Conservation (phyloP, 768 basidiomycete genomes). For the Serendipita sp. region DNA sequence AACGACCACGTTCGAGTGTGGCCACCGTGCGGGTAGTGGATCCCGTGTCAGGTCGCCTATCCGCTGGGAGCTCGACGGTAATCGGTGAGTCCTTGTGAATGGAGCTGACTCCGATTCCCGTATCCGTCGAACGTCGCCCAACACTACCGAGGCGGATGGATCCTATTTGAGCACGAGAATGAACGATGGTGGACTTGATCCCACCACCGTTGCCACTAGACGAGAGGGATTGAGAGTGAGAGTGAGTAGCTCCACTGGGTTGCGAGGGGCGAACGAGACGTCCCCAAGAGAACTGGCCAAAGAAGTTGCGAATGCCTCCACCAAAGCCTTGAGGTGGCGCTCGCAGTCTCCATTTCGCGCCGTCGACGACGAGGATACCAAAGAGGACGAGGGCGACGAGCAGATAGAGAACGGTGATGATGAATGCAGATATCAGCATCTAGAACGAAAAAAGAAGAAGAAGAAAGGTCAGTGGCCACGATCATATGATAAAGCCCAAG, state of each 20-base stretch:
- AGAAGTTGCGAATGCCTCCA: not conserved
- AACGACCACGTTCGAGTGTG: not conserved
- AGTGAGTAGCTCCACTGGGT: not conserved
- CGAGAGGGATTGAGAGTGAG: not conserved
- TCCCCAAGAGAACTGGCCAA: not conserved
- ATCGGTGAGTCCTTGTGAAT: not conserved
- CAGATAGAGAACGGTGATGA: conserved; percentile 4
- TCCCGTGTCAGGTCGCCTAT: not conserved
- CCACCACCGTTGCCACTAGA: not conserved
- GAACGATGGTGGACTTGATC: too few species aligned
- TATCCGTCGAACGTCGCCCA: not conserved
- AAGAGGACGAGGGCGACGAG: conserved; percentile 5
- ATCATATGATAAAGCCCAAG: too few species aligned
- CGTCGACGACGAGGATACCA: not conserved
- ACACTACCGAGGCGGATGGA: conserved; percentile 1
- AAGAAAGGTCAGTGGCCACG: not conserved
- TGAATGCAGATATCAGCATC: not conserved
- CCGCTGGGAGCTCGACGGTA: not conserved
- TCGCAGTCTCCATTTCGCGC: not conserved
- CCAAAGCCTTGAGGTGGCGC: not conserved
- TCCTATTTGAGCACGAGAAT: not conserved
- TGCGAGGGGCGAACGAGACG: not conserved
- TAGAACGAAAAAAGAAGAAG: not conserved
- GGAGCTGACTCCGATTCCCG: not conserved
- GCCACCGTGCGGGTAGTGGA: not conserved